Conservation (phyloP, 1,284 basidiomycete genomes). For the Apiotrichum porosum region DNA sequence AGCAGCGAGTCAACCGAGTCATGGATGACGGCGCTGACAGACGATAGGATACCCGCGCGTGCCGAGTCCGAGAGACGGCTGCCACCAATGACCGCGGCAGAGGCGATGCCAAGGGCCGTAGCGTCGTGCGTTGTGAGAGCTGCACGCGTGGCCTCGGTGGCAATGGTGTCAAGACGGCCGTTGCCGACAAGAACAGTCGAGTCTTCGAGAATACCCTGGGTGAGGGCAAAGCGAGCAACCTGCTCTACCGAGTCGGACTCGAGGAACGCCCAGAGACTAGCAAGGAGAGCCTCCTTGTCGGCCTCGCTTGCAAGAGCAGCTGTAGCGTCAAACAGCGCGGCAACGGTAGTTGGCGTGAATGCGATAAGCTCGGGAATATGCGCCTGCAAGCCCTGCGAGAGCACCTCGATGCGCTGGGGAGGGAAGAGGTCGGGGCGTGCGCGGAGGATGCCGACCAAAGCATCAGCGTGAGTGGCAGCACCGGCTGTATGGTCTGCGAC, state of each 20-base stretch:
- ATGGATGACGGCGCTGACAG: slow-evolving; percentile 51
- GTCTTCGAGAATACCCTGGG: slow-evolving; percentile 5
- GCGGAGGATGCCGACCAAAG: slow-evolving; percentile 17
- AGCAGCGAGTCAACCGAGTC: slow-evolving; percentile 49
- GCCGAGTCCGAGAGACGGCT: slow-evolving; percentile 26
- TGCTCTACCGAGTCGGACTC: slow-evolving; percentile 11
- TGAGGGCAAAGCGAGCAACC: slow-evolving; percentile 20
- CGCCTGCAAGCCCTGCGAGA: slow-evolving; percentile 17
- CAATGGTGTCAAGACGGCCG: slow-evolving; percentile 27
- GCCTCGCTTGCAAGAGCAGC: background rate
- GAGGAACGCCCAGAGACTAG: slow-evolving; percentile 13
- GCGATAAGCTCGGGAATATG: slow-evolving; percentile 15
- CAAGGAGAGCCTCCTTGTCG: slow-evolving; percentile 8
- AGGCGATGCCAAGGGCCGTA: slow-evolving; percentile 16
- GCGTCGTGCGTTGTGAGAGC: slow-evolving; percentile 21
- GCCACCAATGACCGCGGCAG: slow-evolving; percentile 9
- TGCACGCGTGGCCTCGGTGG: slow-evolving; percentile 28
- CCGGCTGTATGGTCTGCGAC: background rate
- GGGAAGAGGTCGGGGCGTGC: slow-evolving; percentile 15
- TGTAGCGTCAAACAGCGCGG: slow-evolving; percentile 15
- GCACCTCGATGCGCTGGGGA: slow-evolving; percentile 10
- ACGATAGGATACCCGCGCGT: slow-evolving; percentile 27
- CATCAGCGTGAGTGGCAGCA: slow-evolving; percentile 8
- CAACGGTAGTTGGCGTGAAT: slow-evolving; percentile 15
- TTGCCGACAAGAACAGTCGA: slow-evolving; percentile 13